phyloP scores from a whole-genome alignment of 192 early-diverging fungal species.

The Entophlyctis luteolus region DNA sequence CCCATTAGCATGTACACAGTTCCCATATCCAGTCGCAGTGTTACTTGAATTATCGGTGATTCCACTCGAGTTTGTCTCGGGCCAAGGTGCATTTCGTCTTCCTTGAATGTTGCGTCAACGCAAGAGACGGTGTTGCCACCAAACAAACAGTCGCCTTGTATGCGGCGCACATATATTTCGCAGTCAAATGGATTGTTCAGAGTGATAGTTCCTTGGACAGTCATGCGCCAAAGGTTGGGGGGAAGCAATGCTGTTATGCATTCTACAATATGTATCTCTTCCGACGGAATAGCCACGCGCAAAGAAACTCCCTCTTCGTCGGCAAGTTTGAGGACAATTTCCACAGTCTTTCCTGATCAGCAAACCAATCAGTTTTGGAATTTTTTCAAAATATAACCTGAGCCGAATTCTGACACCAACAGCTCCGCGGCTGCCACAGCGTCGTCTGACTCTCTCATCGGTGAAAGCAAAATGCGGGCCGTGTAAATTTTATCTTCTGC shows the following conservation, averaged over 20 bases:
- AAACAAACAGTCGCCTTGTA: background rate
- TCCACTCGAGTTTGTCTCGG: background rate
- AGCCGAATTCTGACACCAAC: background rate
- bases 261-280: too few species aligned
- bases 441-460: too few species aligned
- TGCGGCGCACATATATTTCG: background rate
- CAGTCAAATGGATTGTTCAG: constrained; percentile 13
- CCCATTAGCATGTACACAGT: background rate
- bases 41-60: background rate
- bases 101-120: background rate
- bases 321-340: background rate
- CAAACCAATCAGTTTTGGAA: background rate
- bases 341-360: background rate
- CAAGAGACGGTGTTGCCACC: background rate
- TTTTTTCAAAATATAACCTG: constrained; percentile 1
- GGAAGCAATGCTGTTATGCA: background rate
- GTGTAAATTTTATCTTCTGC: too few species aligned
- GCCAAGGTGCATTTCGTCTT: background rate
- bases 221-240: background rate
- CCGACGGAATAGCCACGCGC: too few species aligned
- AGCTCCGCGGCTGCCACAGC: background rate
- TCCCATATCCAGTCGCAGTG: background rate
- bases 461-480: too few species aligned
- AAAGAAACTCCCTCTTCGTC: too few species aligned
- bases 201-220: background rate